These are phyloP conservation scores for Penicillium sp. DNA, from an alignment of 2,329 filamentous ascomycete genomes.

Conservation along the genomic window DNA sequence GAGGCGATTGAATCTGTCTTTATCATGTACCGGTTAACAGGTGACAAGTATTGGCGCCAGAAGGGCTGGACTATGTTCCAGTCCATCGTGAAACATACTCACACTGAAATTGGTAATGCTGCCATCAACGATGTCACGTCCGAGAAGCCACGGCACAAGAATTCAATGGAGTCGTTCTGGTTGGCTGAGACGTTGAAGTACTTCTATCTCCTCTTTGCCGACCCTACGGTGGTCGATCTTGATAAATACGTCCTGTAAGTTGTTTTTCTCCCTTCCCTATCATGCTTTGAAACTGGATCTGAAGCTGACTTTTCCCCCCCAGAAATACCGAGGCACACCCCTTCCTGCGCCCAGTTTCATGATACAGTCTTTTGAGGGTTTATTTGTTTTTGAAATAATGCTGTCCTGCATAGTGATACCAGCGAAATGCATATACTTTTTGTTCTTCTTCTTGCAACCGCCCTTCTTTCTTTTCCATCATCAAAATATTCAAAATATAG, in stretches of 20 bases:
- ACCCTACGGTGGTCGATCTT: constrained; percentile 47
- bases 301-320: constrained; percentile 8
- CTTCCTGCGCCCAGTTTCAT: constrained; percentile 39
- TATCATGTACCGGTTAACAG: constrained; percentile 75
- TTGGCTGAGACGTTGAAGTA: constrained; percentile 57
- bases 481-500: too few relatives aligned
- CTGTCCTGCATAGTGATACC: constrained; percentile 28
- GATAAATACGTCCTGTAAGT: constrained; percentile 54
- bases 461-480: neutral
- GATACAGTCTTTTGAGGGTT: constrained; percentile 5
- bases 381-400: constrained; percentile 10
- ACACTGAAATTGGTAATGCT: constrained; percentile 65
- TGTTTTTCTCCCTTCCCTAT: neutral
- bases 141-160: constrained; percentile 48
- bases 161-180: constrained; percentile 79
- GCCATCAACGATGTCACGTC: constrained; percentile 69
- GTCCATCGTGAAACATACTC: constrained; percentile 64
- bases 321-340: constrained; percentile 49
- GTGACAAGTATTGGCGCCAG: constrained; percentile 66
- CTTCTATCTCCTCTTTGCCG: constrained; percentile 53
- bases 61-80: constrained; percentile 77
- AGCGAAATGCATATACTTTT: constrained; percentile 25
- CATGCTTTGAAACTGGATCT: neutral
- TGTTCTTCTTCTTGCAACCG: neutral
- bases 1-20: constrained; percentile 84